Percentiles rank a stretch among this genome's conserved stretches.
Conservation (phyloP, 2,329 filamentous ascomycete genomes). For the Paraphoma sp. region DNA sequence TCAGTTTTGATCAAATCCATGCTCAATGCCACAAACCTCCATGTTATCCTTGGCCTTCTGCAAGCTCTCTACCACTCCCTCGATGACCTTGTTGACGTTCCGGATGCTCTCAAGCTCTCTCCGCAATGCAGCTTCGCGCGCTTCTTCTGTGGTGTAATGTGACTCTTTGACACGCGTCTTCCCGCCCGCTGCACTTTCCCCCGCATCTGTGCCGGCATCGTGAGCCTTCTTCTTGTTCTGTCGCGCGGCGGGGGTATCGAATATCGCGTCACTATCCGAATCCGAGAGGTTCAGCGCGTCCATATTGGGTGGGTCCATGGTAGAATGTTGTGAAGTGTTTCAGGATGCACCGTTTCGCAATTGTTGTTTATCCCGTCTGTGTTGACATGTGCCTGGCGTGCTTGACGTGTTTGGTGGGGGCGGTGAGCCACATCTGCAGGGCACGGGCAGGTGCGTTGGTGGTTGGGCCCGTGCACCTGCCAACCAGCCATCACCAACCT, state of each 20-base stretch:
- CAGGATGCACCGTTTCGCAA: not conserved
- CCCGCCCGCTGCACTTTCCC: slow-evolving; percentile 50
- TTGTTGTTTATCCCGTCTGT: not conserved
- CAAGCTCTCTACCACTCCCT: slow-evolving; percentile 75
- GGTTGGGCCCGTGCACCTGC: not conserved
- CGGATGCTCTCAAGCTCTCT: slow-evolving; percentile 83
- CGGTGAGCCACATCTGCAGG: slow-evolving; percentile 6
- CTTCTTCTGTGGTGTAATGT: slow-evolving; percentile 68
- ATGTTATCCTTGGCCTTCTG: slow-evolving; percentile 78
- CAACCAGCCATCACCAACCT: slow-evolving; percentile 36
- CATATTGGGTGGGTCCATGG: slow-evolving; percentile 54
- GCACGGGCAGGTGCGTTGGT: not conserved
- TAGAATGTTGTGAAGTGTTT: slow-evolving; percentile 2
- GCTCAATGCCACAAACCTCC: slow-evolving; percentile 61
- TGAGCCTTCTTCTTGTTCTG: slow-evolving; percentile 47
- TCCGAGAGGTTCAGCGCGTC: slow-evolving; percentile 61
- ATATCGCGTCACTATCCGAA: slow-evolving; percentile 63
- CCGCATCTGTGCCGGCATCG: slow-evolving; percentile 33
- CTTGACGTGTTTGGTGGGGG: slow-evolving; percentile 17
- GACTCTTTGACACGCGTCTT: slow-evolving; percentile 55
- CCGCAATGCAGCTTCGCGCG: slow-evolving; percentile 75
- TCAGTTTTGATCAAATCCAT: slow-evolving; percentile 11
- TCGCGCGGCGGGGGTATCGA: slow-evolving; percentile 59
- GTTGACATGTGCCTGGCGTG: slow-evolving; percentile 21
- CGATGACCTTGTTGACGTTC: slow-evolving; percentile 86